Conservation (phyloP, 495 filamentous ascomycete species). For the Neurospora tetrasperma region DNA sequence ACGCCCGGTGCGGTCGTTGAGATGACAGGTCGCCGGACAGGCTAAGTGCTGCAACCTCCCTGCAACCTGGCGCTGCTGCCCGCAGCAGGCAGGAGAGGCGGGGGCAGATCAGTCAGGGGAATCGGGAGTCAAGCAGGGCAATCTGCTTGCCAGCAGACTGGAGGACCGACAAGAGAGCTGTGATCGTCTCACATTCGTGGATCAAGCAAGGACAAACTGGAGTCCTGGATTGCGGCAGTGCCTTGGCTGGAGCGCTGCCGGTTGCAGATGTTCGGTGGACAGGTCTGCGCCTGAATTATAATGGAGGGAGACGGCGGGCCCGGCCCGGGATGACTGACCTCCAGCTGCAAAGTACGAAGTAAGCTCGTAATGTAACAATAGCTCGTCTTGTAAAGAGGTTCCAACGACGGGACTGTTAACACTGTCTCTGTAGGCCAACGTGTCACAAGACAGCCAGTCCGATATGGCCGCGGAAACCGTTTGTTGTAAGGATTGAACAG, state of each 20-base stretch:
- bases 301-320: background rate
- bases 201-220: background rate
- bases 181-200: background rate
- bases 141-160: background rate
- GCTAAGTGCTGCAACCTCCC: background rate
- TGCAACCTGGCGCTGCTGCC: background rate
- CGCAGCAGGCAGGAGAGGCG: background rate
- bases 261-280: background rate
- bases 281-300: background rate
- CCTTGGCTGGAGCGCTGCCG: background rate
- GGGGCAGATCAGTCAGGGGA: slow-evolving; percentile 1
- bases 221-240: background rate
- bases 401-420: background rate
- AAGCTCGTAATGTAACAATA: background rate
- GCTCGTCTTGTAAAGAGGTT: background rate
- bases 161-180: background rate
- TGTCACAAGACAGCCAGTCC: background rate
- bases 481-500: background rate
- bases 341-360: background rate
- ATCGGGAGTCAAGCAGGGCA: background rate
- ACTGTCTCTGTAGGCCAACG: background rate
- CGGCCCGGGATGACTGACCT: background rate
- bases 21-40: background rate
- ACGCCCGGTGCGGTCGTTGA: background rate
- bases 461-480: background rate